Conservation (phyloP, 306 rosid species). For the Chamaecrista fasciculata region DNA sequence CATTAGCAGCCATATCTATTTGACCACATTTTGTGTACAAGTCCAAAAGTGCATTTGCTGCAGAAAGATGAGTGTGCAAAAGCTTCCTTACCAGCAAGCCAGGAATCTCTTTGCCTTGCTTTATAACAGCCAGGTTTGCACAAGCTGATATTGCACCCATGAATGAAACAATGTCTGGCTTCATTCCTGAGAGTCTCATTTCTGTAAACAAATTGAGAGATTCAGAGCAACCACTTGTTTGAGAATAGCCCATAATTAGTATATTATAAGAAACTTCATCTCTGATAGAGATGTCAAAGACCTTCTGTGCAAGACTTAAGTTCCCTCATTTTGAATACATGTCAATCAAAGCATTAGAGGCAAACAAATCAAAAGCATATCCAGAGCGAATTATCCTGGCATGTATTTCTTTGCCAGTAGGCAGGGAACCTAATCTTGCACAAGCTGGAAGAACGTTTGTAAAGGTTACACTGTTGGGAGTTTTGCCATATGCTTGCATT, state of each 20-base stretch:
- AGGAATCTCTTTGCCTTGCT: slow-evolving; percentile 83
- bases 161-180: slow-evolving; percentile 66
- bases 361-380: slow-evolving; percentile 53
- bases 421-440: slow-evolving; percentile 62
- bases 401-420: slow-evolving; percentile 75
- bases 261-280: slow-evolving; percentile 76
- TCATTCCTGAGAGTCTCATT: slow-evolving; percentile 58
- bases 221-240: slow-evolving; percentile 51
- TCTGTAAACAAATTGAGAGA: slow-evolving; percentile 70
- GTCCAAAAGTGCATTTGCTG: slow-evolving; percentile 75
- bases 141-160: slow-evolving; percentile 82
- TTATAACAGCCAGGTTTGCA: slow-evolving; percentile 65
- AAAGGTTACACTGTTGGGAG: slow-evolving; percentile 67
- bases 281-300: slow-evolving; percentile 58
- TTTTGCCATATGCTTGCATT: slow-evolving; percentile 68
- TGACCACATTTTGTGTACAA: slow-evolving; percentile 81
- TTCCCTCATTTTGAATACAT: slow-evolving; percentile 75
- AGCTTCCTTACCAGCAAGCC: slow-evolving; percentile 54
- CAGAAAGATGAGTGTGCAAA: slow-evolving; percentile 58
- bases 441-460: slow-evolving; percentile 91
- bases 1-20: slow-evolving; percentile 64
- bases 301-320: slow-evolving; percentile 59
- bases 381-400: slow-evolving; percentile 56
- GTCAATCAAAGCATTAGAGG: slow-evolving; percentile 81
- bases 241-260: slow-evolving; percentile 74